Base-by-base conservation (phyloP, 2,329 filamentous ascomycete species). In the Colletotrichum cuscutae region DNA sequence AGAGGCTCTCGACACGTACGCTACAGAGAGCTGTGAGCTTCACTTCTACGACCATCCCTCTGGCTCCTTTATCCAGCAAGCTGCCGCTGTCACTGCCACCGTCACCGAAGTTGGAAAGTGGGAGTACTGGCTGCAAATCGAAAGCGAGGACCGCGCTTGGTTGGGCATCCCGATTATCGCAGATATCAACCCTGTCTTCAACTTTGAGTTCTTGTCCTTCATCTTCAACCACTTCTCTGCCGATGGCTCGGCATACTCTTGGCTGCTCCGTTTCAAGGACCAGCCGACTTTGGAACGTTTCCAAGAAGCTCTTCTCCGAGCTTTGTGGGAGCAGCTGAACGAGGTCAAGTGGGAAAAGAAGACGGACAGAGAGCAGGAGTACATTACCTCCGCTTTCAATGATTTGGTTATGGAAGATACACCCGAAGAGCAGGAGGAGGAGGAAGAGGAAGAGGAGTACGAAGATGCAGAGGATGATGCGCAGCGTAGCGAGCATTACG, bases 131-230 rank as follows among this genome's bases (percentile, higher is more conserved):
- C 86, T 99, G 37, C 94, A 98, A 79, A 92, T 98, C 68, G 89
- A 90, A 54, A 92, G 93, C 74, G 87, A 90, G 52, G 90, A 94
- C 42, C 92, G 91, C 78, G 91, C 95, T 66, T 98, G 95, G 94
- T 86, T 99, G 2, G 95, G 95, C 26, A 94, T 97, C 76, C 89
- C 93, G 2, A 91, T 99, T 35, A 87, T 95, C 35, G 93, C 94
- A 7, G 97, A 99, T 77, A 95, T 98, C 82, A 98, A 98, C 78
- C 97, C 74, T 0, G 95, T 99, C 24, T 99, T 98, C 87, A 98
- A 98, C 84, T 98, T 98, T 76, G 97, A 99, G 82, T 98, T 96
- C 78, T 88, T 98, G n/a, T 98, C 96, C 0, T 98, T 98, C 81
- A 98, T 99, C 79, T 99, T 99, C 89, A 99, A 99, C 79, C 95